These are phyloP conservation scores for Auricularia heimuer DNA, from an alignment of 768 basidiomycete genomes.

Conservation along the genomic window DNA sequence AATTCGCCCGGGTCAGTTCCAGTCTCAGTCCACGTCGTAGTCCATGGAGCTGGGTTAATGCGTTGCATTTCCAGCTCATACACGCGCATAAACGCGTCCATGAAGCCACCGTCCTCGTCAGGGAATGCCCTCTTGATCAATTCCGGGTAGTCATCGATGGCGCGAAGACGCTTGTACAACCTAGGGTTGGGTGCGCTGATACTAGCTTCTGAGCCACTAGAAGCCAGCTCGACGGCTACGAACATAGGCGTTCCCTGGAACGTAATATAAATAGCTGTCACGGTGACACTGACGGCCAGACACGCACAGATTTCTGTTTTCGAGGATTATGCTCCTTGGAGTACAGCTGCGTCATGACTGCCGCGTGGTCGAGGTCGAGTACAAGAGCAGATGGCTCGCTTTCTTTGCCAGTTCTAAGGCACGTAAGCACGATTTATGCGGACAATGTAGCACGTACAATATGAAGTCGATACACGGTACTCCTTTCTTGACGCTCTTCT, in stretches of 20 bases:
- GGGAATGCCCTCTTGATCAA: background rate
- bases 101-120: background rate
- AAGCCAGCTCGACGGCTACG: background rate
- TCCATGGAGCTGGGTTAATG: background rate
- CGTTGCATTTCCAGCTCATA: background rate
- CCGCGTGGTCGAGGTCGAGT: background rate
- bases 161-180: background rate
- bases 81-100: background rate
- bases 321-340: background rate
- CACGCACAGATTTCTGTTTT: background rate
- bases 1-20: background rate
- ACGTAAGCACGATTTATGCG: background rate
- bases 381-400: background rate
- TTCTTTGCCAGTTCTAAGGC: background rate
- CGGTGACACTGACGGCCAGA: background rate
- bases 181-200: background rate
- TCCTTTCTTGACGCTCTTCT: background rate
- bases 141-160: background rate
- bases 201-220: background rate
- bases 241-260: background rate
- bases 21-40: background rate
- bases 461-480: background rate
- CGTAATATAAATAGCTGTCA: background rate
- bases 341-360: too few relatives aligned
- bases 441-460: background rate